Conservation (phyloP, 805 yeast genomes). For the Kockiozyma suomiensis region DNA sequence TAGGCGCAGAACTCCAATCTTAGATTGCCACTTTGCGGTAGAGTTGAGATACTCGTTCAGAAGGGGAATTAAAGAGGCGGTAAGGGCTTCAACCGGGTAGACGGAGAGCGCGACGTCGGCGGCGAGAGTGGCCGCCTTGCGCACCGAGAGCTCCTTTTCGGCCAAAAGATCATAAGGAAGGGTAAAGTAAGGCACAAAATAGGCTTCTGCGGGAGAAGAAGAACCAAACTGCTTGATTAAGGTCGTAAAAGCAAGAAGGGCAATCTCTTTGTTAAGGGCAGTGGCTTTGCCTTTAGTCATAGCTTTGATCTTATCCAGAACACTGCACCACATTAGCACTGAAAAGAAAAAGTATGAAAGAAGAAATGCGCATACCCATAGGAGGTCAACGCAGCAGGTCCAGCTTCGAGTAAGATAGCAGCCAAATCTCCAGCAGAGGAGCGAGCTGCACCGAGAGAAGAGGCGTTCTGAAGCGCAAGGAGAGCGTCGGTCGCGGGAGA, state of each 20-base stretch:
- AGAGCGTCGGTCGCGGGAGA: constrained; percentile 68
- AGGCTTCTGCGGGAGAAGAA: constrained; percentile 50
- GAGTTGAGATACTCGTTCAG: constrained; percentile 67
- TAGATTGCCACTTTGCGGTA: constrained; percentile 92
- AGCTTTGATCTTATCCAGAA: constrained; percentile 64
- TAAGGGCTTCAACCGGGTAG: constrained; percentile 76
- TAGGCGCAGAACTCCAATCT: constrained; percentile 57
- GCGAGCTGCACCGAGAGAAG: constrained; percentile 58
- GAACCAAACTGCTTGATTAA: constrained; percentile 67
- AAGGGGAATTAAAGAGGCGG: constrained; percentile 66
- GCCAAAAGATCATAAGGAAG: constrained; percentile 70
- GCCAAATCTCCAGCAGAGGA: constrained; percentile 58
- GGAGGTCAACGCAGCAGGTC: constrained; percentile 54
- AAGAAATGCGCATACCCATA: constrained; percentile 15
- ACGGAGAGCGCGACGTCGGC: constrained; percentile 67
- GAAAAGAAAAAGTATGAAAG: not conserved
- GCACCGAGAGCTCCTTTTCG: constrained; percentile 86
- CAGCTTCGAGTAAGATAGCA: constrained; percentile 51
- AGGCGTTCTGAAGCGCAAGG: constrained; percentile 53
- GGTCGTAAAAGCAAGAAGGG: constrained; percentile 60
- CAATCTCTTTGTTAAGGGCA: constrained; percentile 74
- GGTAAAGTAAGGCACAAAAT: constrained; percentile 61
- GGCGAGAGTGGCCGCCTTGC: constrained; percentile 82
- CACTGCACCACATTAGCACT: constrained; percentile 34
- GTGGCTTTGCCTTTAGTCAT: constrained; percentile 75